These are phyloP conservation scores for Dendrostoma leiphaemia DNA, from an alignment of 2,329 filamentous ascomycete species.

Conservation along the genomic window DNA sequence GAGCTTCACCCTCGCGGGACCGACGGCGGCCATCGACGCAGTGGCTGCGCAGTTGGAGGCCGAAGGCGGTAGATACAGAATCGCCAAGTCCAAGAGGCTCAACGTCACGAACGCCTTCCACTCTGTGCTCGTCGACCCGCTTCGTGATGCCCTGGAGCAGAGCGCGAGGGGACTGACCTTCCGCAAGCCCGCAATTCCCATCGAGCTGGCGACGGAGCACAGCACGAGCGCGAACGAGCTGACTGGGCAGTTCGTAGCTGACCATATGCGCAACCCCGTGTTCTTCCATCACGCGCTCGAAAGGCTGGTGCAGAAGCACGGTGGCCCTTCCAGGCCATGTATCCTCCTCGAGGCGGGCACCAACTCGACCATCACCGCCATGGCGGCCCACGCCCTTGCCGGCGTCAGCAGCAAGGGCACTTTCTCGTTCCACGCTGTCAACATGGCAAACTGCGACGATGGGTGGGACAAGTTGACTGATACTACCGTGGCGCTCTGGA, in stretches of 20 bases:
- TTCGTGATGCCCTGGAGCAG: slow-evolving; percentile 33
- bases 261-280: slow-evolving; percentile 43
- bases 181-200: slow-evolving; percentile 28
- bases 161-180: slow-evolving; percentile 31
- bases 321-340: slow-evolving; percentile 26
- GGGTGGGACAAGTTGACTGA: slow-evolving; percentile 23
- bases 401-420: too few relatives aligned
- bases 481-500: slow-evolving; percentile 36
- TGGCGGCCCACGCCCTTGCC: slow-evolving; percentile 30
- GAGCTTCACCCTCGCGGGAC: slow-evolving; percentile 42
- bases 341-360: slow-evolving; percentile 44
- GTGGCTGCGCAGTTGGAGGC: not conserved
- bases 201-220: slow-evolving; percentile 25
- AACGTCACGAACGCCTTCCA: slow-evolving; percentile 48
- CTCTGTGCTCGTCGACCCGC: slow-evolving; percentile 36
- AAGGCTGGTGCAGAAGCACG: not conserved
- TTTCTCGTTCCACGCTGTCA: slow-evolving; percentile 25
- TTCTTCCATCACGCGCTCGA: slow-evolving; percentile 37
- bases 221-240: not conserved
- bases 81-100: slow-evolving; percentile 36
- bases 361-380: slow-evolving; percentile 31
- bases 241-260: slow-evolving; percentile 28
- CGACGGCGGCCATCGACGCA: slow-evolving; percentile 29
- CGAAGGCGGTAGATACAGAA: too few relatives aligned
- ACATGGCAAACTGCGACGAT: slow-evolving; percentile 20